Base-by-base conservation (phyloP, 106 monocot species). In the Phalaenopsis equestris region DNA sequence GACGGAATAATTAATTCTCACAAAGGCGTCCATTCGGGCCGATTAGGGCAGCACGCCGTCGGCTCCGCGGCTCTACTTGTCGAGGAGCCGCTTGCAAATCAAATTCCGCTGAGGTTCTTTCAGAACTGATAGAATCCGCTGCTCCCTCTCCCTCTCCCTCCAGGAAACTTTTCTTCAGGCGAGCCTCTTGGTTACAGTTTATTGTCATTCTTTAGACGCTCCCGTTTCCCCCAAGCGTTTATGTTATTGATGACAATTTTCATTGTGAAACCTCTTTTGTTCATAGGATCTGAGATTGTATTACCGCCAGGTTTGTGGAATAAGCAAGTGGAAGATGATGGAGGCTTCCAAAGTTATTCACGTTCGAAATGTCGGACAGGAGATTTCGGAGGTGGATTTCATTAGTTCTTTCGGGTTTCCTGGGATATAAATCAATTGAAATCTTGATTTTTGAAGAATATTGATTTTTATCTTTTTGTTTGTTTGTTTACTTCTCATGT, bases 341-440 rank as follows among this genome's bases (percentile, higher is more conserved):
- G 95, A 96, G 76, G 86, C 95, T 2, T 93, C 93, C 12, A 96
- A 96, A 57, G 95, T 96, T 16, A 91, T 96, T 73, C 95, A 96
- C 74, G 80, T 93, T 43, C 90, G 95, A 17, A 96, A 96, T 61
- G 95, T 96, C 49, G 95, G 95, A n/a, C 90, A 87, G 43, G 95
- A 96, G 43, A 91, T 96, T 47, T 75, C 93, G 8, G 93, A 96
- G 90, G 96, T 92, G 21, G 43, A 24, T 56, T 77, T 55, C 21
- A 42, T 45, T 30, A 76, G 42, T 76, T 48, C 42, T 24, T 76
- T 47, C 49, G 18, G 8, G 6, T 74, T 21, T 12, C 43, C 8
- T 74, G 18, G 38, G 15, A 23, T 38, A 37, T 3, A 70, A 45
- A 43, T 42, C 16, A 6, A 45, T 8, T 4, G 0, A 49, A 49